These are phyloP conservation scores for Heliosperma pusillum DNA, from an alignment of 148 eudicot species.

Conservation along the genomic window DNA sequence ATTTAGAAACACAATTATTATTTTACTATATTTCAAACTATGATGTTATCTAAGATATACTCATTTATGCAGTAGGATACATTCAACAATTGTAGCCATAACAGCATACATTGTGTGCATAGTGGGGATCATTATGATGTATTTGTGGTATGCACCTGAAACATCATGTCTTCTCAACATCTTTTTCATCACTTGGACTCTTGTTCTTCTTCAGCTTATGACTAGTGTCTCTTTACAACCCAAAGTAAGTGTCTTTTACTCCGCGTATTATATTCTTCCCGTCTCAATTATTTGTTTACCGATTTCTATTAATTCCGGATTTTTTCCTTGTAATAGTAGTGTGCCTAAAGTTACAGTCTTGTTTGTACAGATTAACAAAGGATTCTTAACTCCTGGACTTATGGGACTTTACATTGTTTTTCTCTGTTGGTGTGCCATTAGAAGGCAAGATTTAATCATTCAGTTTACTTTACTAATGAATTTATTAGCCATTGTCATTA, in stretches of 20 bases:
- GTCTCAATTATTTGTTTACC: too few species aligned
- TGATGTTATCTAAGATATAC: not conserved
- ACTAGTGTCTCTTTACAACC: constrained; percentile 78
- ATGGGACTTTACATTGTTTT: constrained; percentile 87
- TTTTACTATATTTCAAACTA: not conserved
- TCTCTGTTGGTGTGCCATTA: constrained; percentile 87
- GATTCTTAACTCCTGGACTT: constrained; percentile 72
- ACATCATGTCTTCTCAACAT: constrained; percentile 66
- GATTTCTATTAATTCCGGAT: too few species aligned
- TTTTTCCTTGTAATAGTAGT: too few species aligned
- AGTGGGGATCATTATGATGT: constrained; percentile 65
- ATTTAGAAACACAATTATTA: not conserved
- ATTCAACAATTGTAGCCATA: constrained; percentile 47
- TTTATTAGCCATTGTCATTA: too few species aligned
- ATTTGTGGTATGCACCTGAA: constrained; percentile 78
- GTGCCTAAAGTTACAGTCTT: not conserved
- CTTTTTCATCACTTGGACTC: constrained; percentile 72
- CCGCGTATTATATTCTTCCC: too few species aligned
- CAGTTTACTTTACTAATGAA: too few species aligned
- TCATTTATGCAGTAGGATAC: constrained; percentile 48
- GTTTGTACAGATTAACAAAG: constrained; percentile 56
- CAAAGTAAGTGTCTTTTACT: constrained; percentile 39
- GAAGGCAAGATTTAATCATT: constrained; percentile 58
- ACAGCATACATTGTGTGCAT: constrained; percentile 53
- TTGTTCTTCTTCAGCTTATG: constrained; percentile 75